Evolutionary conservation across 139 green algal genomes (phyloP), one percentile per base, ranked within the genome.

Genomic region (Ettlia oleoabundans): DNA sequence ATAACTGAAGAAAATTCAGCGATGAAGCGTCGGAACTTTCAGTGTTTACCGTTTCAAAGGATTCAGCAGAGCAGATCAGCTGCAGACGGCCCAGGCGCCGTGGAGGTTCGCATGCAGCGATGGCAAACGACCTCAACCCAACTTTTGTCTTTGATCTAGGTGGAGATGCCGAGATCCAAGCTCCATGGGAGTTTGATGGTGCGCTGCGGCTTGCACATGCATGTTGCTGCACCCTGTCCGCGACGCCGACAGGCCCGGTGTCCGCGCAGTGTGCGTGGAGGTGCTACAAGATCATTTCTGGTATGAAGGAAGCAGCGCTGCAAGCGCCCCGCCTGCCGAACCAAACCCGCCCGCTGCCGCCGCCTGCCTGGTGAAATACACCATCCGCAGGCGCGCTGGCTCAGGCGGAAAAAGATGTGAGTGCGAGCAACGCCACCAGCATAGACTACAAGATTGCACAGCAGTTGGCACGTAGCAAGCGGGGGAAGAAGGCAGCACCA

Each of bases 131-230:
- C 32, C 32, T 47, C 64, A 70, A 43, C 37, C 80, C 80, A 55
- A 38, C 26, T 9, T 89, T 97, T 77, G 64, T 30, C 2, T 96
- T 95, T 38, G 90, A 94, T 68, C 80, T 91, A 28, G 86, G 82
- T 10, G 74, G 73, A 4, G 82, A 76, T 15, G 85, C 75, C 30
- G 65, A 40, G 64, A 66, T 73, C 4, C 93, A 96, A 76, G 85
- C 93, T 4, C 88, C 94, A 40, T 97, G 94, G 94, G 93, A 96
- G 58, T 92, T 96, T 70, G 65, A 79, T 84, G 90, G 94, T 94
- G 64, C 8, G 82, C 24, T 40, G 9, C 1, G 35, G 35, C 35
- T 30, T 33, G 33, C 37, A 33, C 74, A 71, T 69, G 55, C 72
- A 55, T 40, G 35, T 42, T 40, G 55, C 40, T 58, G 33, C 21